phyloP scores from a whole-genome alignment of 2,329 filamentous ascomycete genomes.

The Graphium sp. region DNA sequence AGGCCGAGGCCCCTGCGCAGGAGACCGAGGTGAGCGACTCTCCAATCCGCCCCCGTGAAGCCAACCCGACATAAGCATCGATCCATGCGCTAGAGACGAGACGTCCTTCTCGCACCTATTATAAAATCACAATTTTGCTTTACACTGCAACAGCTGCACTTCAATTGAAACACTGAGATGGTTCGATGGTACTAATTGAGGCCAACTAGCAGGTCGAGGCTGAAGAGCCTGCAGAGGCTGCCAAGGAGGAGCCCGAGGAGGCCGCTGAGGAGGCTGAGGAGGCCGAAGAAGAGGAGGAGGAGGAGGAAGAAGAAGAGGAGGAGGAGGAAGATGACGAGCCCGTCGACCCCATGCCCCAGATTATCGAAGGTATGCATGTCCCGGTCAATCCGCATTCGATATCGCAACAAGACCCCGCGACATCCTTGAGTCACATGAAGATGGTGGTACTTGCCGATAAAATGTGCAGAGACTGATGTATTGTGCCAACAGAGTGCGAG shows the following conservation, averaged over 20 bases:
- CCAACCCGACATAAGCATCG: too few species aligned
- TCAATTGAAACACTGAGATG: too few species aligned
- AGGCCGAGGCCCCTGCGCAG: slow-evolving; percentile 53
- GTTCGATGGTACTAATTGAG: too few species aligned
- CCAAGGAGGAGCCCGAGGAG: slow-evolving; percentile 18
- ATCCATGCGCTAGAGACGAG: too few species aligned
- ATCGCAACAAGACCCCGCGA: too few species aligned
- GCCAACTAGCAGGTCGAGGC: slow-evolving; percentile 15
- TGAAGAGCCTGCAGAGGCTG: slow-evolving; percentile 11
- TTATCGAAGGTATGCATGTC: slow-evolving; percentile 85
- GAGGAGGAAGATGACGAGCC: slow-evolving; percentile 71
- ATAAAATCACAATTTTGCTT: neutral
- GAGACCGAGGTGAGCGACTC: slow-evolving; percentile 40
- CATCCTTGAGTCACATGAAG: too few species aligned
- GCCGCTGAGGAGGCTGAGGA: slow-evolving; percentile 27
- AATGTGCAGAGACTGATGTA: too few species aligned
- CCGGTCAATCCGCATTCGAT: too few species aligned
- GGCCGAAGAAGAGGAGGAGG: slow-evolving; percentile 34
- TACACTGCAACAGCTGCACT: neutral
- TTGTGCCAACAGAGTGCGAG: slow-evolving; percentile 65
- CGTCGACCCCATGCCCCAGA: slow-evolving; percentile 75
- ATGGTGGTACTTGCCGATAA: too few species aligned
- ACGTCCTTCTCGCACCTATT: too few species aligned
- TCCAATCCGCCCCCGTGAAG: neutral
- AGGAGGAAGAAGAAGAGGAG: slow-evolving; percentile 49